A percentile compares a stretch with the other conserved stretches of the same genome.
phyloP scores from a whole-genome alignment of 2,329 filamentous ascomycete species.

The Aspergillus sp. region DNA sequence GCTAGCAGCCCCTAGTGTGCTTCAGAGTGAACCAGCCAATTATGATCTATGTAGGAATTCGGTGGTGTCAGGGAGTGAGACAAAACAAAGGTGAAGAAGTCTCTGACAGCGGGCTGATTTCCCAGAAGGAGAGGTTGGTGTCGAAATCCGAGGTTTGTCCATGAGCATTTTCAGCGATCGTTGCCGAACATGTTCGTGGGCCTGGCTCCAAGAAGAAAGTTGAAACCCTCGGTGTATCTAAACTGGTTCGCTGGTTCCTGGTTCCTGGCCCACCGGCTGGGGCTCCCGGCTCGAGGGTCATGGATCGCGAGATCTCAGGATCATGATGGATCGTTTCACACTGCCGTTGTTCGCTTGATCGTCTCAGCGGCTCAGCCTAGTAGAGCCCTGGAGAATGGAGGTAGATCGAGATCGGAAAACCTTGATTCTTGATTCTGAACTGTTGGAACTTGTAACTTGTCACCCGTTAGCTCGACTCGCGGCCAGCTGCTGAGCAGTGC shows the following conservation, averaged over 20 bases:
- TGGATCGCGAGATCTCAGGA: not conserved
- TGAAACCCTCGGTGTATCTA: not conserved
- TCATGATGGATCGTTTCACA: conserved; percentile 4
- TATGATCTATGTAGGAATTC: not conserved
- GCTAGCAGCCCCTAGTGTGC: conserved; percentile 5
- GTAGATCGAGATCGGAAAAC: not conserved
- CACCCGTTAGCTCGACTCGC: not conserved
- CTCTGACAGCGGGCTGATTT: not conserved
- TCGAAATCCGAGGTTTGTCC: conserved; percentile 4
- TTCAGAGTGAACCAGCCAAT: not conserved
- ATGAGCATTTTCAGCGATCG: conserved; percentile 9
- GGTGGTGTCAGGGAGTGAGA: not conserved
- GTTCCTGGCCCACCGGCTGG: conserved; percentile 12
- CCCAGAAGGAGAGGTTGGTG: not conserved
- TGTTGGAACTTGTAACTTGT: too few relatives aligned
- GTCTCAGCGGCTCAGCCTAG: not conserved
- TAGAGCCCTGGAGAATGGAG: not conserved
- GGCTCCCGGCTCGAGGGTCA: not conserved
- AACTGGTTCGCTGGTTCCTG: conserved; percentile 1
- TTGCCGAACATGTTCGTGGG: conserved; percentile 18
- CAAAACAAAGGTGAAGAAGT: not conserved
- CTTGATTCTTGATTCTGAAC: not conserved
- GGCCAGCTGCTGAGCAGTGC: not conserved
- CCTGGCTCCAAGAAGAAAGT: not conserved
- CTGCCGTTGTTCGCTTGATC: conserved; percentile 1